A percentile compares a stretch with the other conserved stretches of the same genome.
Conservation (phyloP, 805 yeast genomes). For the Peterozyma toletana region DNA sequence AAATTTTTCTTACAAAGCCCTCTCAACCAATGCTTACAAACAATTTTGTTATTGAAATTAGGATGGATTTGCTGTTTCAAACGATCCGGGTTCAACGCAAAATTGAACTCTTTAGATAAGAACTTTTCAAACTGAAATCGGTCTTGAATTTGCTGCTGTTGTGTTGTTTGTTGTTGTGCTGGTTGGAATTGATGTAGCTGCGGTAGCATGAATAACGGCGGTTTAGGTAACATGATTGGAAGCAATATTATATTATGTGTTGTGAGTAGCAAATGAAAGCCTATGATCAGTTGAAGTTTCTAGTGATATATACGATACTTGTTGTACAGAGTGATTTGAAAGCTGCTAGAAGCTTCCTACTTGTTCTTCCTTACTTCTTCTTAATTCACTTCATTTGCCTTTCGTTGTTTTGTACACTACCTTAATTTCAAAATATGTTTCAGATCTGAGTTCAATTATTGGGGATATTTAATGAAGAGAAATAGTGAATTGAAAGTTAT, state of each 20-base stretch:
- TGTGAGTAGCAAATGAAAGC: too few species aligned
- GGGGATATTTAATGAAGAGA: too few species aligned
- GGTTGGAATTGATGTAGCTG: conserved; percentile 1
- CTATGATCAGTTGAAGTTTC: too few species aligned
- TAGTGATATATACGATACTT: too few species aligned
- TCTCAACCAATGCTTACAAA: conserved; percentile 96
- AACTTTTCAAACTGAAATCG: conserved; percentile 70
- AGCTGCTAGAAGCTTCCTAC: neutral
- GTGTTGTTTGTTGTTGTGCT: conserved; percentile 4
- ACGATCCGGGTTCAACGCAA: conserved; percentile 82
- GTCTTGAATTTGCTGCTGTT: conserved; percentile 5
- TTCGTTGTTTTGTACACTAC: neutral
- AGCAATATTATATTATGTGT: too few species aligned
- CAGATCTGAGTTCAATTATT: too few species aligned
- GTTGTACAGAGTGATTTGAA: neutral
- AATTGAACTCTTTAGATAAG: conserved; percentile 68
- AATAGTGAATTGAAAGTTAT: too few species aligned
- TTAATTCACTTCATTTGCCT: neutral
- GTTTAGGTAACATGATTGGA: conserved; percentile 4
- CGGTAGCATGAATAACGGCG: conserved; percentile 5
- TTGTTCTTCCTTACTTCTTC: neutral
- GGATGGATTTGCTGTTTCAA: conserved; percentile 80
- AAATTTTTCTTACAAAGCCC: conserved; percentile 97
- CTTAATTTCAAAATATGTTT: too few species aligned
- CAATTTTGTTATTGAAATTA: conserved; percentile 67